A percentile compares a stretch with the other conserved stretches of the same genome.
Evolutionary conservation across 2,329 filamentous ascomycete genomes (phyloP).

Genomic region (Onygena corvina): DNA sequence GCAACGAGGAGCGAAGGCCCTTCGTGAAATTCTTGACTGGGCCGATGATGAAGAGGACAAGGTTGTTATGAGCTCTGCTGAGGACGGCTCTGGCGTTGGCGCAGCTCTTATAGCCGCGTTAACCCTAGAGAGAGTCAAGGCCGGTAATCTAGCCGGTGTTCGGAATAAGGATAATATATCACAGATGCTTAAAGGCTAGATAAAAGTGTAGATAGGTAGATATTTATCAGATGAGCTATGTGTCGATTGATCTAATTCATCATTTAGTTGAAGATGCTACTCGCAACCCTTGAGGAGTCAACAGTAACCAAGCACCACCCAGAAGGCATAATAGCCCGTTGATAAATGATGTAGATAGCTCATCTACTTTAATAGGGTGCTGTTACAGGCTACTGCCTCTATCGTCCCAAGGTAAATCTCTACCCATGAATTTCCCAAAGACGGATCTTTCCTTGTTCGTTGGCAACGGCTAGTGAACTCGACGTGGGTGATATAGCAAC

Average conservation of each 20-base stretch:
- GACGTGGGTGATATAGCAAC: constrained; percentile 56
- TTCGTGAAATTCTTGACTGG: constrained; percentile 95
- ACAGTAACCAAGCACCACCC: no score
- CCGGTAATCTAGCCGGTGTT: constrained; percentile 49
- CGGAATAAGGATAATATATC: constrained; percentile 35
- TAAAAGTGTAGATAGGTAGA: neutral
- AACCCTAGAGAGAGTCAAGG: constrained; percentile 51
- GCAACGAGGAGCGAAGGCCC: constrained; percentile 71
- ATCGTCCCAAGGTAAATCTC: no score
- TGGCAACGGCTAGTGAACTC: constrained; percentile 69
- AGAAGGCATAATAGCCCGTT: no score
- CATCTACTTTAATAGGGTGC: no score
- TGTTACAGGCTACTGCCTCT: no score
- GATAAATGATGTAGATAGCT: no score
- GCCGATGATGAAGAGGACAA: constrained; percentile 73
- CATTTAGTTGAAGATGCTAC: no score
- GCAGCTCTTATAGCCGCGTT: constrained; percentile 80
- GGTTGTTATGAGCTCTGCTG: constrained; percentile 74
- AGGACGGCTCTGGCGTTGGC: constrained; percentile 95
- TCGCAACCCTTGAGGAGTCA: no score
- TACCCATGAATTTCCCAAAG: constrained; percentile 77
- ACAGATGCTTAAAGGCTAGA: constrained; percentile 8
- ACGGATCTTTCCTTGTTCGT: constrained; percentile 75
- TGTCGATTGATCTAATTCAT: no score
- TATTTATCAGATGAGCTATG: neutral